These are phyloP conservation scores for Picea abies DNA, from an alignment of 83 land plant genomes.

Conservation along the genomic window DNA sequence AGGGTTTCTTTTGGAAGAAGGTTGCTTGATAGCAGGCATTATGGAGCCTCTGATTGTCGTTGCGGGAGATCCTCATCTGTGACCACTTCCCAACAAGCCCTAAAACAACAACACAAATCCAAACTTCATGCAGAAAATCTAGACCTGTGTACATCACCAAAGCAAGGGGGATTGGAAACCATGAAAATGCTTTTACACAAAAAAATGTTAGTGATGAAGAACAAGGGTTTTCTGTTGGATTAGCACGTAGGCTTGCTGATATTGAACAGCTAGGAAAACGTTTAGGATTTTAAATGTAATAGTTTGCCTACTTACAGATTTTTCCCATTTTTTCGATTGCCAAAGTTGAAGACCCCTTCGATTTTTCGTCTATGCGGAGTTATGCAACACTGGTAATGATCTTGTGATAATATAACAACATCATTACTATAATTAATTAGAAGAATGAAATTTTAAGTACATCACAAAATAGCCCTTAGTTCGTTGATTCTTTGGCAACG, in stretches of 20 bases:
- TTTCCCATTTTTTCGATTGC: too few species aligned
- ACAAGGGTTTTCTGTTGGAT: background rate
- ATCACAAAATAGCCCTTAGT: too few species aligned
- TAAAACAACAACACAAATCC: constrained; percentile 1
- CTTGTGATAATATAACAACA: too few species aligned
- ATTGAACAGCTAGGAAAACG: background rate
- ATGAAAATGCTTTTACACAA: background rate
- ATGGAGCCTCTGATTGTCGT: constrained; percentile 34
- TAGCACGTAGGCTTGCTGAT: background rate
- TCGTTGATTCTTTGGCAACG: too few species aligned
- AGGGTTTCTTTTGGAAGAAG: constrained; percentile 40
- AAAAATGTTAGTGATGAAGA: background rate
- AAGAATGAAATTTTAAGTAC: too few species aligned
- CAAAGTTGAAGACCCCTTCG: too few species aligned
- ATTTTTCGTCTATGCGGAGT: too few species aligned
- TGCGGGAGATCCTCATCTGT: constrained; percentile 15
- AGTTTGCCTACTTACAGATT: too few species aligned
- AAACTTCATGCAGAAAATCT: background rate
- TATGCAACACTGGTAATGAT: too few species aligned
- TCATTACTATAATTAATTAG: too few species aligned
- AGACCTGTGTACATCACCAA: background rate
- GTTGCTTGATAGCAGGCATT: constrained; percentile 37
- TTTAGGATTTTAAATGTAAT: too few species aligned
- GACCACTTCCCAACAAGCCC: constrained; percentile 1
- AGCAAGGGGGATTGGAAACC: background rate